phyloP scores from a whole-genome alignment of 768 basidiomycete genomes.

The Leccinellum rugosiceps region DNA sequence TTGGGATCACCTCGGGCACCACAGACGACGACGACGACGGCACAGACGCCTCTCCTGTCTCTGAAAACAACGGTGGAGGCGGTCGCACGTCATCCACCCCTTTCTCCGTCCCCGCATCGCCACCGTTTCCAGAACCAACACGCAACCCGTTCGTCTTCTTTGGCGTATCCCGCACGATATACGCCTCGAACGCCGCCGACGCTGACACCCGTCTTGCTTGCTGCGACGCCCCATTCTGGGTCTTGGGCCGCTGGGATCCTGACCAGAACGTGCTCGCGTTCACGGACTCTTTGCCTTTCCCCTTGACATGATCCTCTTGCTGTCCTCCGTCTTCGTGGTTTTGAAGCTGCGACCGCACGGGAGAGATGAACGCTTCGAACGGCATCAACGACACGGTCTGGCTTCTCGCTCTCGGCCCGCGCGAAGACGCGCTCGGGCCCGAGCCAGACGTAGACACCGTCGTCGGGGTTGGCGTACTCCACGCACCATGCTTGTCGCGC shows the following conservation, averaged over 20 bases:
- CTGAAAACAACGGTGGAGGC: neutral
- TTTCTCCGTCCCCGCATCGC: too few species aligned
- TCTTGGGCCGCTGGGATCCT: neutral
- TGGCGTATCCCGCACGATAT: constrained; percentile 12
- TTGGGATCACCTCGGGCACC: neutral
- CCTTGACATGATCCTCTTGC: neutral
- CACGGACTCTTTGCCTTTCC: neutral
- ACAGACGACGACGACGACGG: neutral
- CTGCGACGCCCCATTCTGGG: neutral
- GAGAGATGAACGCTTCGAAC: constrained; percentile 26
- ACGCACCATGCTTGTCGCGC: neutral
- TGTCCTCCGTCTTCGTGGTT: neutral
- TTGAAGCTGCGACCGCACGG: neutral
- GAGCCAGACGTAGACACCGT: neutral
- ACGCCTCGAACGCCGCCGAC: constrained; percentile 16
- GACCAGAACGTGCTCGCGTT: neutral
- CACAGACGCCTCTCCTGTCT: neutral
- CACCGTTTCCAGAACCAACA: neutral
- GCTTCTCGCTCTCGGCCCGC: neutral
- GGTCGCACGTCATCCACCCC: neutral
- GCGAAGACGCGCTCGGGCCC: neutral
- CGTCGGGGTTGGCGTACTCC: constrained; percentile 1
- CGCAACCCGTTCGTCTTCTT: neutral
- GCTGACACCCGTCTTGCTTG: constrained; percentile 11
- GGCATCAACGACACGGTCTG: neutral